Percentiles rank a stretch among this genome's conserved stretches.
phyloP scores from a whole-genome alignment of 2,329 filamentous ascomycete genomes.

The Nothophaeocryptopus gaeumannii region DNA sequence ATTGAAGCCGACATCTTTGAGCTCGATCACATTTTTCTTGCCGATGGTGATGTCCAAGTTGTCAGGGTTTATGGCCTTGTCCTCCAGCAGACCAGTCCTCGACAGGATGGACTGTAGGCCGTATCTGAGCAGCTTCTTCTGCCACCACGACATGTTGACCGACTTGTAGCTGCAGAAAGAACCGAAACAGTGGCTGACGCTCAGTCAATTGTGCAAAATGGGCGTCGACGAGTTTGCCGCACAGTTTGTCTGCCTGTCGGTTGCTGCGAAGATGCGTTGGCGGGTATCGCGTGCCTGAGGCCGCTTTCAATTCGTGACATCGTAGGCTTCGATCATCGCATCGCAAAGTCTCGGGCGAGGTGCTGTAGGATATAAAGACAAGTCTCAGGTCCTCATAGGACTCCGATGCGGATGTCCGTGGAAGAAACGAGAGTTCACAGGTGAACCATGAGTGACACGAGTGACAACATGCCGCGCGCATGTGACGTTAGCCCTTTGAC shows the following conservation, averaged over 20 bases:
- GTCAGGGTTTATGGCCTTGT: conserved; percentile 79
- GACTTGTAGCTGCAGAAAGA: background rate
- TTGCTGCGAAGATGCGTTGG: conserved; percentile 56
- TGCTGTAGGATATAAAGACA: too few species aligned
- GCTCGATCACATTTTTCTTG: conserved; percentile 76
- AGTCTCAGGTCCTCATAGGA: too few species aligned
- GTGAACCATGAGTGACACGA: too few species aligned
- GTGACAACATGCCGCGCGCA: too few species aligned
- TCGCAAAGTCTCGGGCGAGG: too few species aligned
- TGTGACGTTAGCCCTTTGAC: too few species aligned
- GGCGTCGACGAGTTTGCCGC: conserved; percentile 18
- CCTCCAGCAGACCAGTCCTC: conserved; percentile 81
- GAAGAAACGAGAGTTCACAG: too few species aligned
- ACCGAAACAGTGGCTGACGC: too few species aligned
- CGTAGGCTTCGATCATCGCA: background rate
- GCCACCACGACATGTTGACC: conserved; percentile 52
- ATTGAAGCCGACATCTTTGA: conserved; percentile 80
- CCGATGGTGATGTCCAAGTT: conserved; percentile 82
- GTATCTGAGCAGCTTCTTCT: conserved; percentile 71
- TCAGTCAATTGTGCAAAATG: background rate
- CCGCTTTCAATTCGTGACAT: conserved; percentile 10
- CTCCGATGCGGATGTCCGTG: too few species aligned
- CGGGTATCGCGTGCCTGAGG: conserved; percentile 31
- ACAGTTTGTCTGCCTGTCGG: conserved; percentile 53
- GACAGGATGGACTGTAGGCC: conserved; percentile 70